phyloP scores from a whole-genome alignment of 208 protist genomes.

The Strigomonas culicis region DNA sequence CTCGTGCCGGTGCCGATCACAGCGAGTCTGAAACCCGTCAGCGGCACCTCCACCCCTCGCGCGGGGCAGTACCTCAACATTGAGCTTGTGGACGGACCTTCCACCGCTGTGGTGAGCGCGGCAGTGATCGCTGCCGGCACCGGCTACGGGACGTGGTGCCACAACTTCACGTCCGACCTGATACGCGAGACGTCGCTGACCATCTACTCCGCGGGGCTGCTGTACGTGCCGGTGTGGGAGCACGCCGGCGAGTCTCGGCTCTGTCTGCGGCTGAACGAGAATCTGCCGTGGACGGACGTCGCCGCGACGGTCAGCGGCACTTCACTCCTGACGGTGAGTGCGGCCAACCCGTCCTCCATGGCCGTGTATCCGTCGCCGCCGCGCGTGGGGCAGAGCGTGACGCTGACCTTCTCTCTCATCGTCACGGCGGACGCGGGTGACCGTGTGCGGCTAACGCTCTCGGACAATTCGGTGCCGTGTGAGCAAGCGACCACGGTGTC shows the following conservation, averaged over 20 bases:
- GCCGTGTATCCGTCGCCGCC: conserved; percentile 47
- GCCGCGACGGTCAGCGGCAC: conserved; percentile 29
- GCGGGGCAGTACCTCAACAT: conserved; percentile 76
- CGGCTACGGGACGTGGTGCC: conserved; percentile 73
- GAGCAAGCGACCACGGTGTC: conserved; percentile 28
- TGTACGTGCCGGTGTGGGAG: conserved; percentile 73
- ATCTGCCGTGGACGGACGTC: conserved; percentile 59
- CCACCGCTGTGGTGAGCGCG: conserved; percentile 13
- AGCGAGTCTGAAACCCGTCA: conserved; percentile 28
- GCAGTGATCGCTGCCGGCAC: conserved; percentile 43
- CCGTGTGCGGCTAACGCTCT: conserved; percentile 43
- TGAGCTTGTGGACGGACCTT: conserved; percentile 20
- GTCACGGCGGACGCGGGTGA: conserved; percentile 41
- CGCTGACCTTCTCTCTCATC: conserved; percentile 69
- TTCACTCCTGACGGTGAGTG: conserved; percentile 30
- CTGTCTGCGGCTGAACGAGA: conserved; percentile 37
- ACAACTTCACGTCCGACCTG: conserved; percentile 68
- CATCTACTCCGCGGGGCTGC: conserved; percentile 32
- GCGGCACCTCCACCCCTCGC: conserved; percentile 34
- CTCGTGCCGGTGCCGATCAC: conserved; percentile 30
- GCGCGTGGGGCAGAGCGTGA: conserved; percentile 87
- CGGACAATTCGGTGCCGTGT: conserved; percentile 33
- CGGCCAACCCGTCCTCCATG: conserved; percentile 64
- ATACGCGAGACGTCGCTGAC: conserved; percentile 54
- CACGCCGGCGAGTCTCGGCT: conserved; percentile 44